Percentiles rank a stretch among this genome's conserved stretches.
These are phyloP conservation scores for Prunus kanzakura DNA, from an alignment of 306 rosid genomes.

Conservation along the genomic window DNA sequence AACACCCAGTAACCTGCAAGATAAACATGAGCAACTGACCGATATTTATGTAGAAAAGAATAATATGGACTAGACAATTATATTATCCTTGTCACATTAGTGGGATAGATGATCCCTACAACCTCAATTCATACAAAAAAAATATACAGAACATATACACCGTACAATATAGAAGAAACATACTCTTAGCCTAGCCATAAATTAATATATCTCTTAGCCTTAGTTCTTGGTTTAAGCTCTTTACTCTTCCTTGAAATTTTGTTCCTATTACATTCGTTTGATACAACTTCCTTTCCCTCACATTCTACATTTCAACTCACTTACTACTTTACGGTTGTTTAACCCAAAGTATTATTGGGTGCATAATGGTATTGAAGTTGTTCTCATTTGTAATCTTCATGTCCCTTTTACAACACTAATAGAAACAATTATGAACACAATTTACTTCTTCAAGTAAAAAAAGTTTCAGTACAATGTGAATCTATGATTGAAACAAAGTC, in stretches of 20 bases:
- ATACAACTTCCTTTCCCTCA: not conserved
- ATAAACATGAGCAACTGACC: conserved; percentile 4
- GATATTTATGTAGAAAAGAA: not conserved
- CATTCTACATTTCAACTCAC: not conserved
- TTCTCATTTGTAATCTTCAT: not conserved
- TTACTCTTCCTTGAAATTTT: not conserved
- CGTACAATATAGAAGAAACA: not conserved
- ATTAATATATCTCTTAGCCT: not conserved
- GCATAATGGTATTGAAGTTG: not conserved
- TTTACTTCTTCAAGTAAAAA: not conserved
- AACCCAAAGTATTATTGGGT: not conserved
- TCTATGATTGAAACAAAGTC: not conserved
- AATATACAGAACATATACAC: not conserved
- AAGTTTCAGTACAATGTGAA: not conserved
- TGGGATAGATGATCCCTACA: not conserved
- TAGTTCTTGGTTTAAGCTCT: not conserved
- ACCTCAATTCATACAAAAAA: not conserved
- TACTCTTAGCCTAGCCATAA: not conserved
- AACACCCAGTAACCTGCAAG: conserved; percentile 38
- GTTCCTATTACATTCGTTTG: not conserved
- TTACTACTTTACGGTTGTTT: not conserved
- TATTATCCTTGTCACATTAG: not conserved
- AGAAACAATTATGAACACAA: not conserved
- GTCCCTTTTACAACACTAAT: not conserved
- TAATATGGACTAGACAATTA: not conserved